These are phyloP conservation scores for Gaertneriomyces sp. DNA, from an alignment of 192 early-diverging fungal species.

Conservation along the genomic window DNA sequence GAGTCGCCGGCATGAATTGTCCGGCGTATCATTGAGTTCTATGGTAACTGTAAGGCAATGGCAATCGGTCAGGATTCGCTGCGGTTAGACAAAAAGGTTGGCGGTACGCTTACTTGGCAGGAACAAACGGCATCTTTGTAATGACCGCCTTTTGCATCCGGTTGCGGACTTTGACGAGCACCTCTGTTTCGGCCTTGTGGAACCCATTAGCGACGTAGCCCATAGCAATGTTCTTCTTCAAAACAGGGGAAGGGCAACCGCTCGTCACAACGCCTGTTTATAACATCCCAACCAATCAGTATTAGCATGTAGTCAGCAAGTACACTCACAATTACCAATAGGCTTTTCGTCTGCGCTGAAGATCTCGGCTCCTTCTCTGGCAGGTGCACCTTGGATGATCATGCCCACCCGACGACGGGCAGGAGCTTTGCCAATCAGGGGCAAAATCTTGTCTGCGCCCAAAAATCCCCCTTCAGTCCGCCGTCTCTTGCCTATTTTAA, in stretches of 20 bases:
- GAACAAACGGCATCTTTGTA: constrained; percentile 94
- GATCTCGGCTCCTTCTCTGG: constrained; percentile 56
- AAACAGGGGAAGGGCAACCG: constrained; percentile 84
- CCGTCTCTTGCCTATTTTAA: constrained; percentile 66
- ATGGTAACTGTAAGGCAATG: no score
- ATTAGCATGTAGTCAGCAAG: background rate
- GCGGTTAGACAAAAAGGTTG: background rate
- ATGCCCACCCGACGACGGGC: constrained; percentile 82
- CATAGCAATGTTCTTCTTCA: constrained; percentile 98
- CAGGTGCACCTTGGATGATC: constrained; percentile 88
- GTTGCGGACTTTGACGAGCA: constrained; percentile 87
- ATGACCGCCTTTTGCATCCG: constrained; percentile 77
- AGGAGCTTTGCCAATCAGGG: constrained; percentile 73
- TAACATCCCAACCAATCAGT: constrained; percentile 20
- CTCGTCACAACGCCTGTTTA: constrained; percentile 80
- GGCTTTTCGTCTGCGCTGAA: constrained; percentile 16
- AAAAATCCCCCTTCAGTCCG: constrained; percentile 88
- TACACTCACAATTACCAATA: constrained; percentile 24
- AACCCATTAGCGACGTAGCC: constrained; percentile 85
- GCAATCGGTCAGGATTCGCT: no score
- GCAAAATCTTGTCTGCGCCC: constrained; percentile 78
- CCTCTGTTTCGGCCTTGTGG: constrained; percentile 88
- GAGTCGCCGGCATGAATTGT: no score
- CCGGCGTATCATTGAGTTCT: no score
- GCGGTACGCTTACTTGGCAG: constrained; percentile 12